Conservation (phyloP, 768 basidiomycete genomes). For the Mycena venus region DNA sequence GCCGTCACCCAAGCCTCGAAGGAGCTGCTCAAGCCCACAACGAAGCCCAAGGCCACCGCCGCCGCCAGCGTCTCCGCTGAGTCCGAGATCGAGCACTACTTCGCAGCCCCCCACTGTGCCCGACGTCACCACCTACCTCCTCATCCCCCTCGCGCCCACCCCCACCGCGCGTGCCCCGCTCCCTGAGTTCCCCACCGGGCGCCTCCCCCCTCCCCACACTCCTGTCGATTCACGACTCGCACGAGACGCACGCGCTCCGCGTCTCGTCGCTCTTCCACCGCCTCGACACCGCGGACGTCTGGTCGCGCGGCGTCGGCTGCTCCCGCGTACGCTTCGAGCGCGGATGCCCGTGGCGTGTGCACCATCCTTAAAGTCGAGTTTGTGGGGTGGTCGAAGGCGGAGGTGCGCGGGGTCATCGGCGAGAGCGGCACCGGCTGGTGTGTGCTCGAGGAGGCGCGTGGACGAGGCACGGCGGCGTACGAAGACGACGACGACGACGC, state of each 20-base stretch:
- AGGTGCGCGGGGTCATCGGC: constrained; percentile 78
- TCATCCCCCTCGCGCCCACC: constrained; percentile 84
- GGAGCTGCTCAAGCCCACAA: constrained; percentile 50
- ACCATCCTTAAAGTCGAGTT: constrained; percentile 79
- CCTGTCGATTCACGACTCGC: constrained; percentile 62
- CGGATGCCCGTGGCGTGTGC: constrained; percentile 64
- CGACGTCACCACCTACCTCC: constrained; percentile 72
- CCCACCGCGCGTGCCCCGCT: constrained; percentile 78
- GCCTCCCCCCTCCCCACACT: constrained; percentile 69
- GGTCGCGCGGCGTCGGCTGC: constrained; percentile 72
- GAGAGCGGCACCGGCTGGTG: constrained; percentile 85
- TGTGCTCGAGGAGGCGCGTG: constrained; percentile 68
- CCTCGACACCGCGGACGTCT: constrained; percentile 77
- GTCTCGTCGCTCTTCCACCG: constrained; percentile 79
- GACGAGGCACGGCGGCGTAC: constrained; percentile 38
- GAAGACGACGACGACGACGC: constrained; percentile 46
- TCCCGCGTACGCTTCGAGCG: constrained; percentile 68
- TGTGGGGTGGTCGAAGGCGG: constrained; percentile 76
- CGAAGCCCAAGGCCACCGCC: constrained; percentile 28
- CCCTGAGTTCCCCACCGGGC: constrained; percentile 43
- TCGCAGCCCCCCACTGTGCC: constrained; percentile 54
- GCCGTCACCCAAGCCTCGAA: constrained; percentile 42
- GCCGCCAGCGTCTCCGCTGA: constrained; percentile 29
- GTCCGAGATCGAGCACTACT: constrained; percentile 72
- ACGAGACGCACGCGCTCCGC: constrained; percentile 70